Evolutionary conservation across 2,329 filamentous ascomycete genomes (phyloP).

Genomic region (Karstenula rhodostoma): DNA sequence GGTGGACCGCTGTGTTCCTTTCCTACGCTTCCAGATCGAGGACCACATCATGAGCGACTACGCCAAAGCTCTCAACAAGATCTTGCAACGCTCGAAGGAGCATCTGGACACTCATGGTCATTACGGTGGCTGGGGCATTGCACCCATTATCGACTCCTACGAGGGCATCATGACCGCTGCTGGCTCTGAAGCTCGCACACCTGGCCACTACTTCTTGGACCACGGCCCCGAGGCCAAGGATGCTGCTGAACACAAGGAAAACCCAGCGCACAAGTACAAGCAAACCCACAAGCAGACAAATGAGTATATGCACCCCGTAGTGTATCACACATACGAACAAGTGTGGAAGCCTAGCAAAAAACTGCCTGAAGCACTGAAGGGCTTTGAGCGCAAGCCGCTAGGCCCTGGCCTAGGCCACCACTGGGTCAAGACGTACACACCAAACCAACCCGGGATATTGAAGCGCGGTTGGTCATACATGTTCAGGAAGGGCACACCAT

Average conservation of each 20-base stretch:
- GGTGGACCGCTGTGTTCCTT: conserved; percentile 11
- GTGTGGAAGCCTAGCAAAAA: background rate
- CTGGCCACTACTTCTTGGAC: conserved; percentile 49
- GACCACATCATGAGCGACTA: conserved; percentile 6
- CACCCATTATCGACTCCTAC: conserved; percentile 53
- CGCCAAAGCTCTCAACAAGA: conserved; percentile 17
- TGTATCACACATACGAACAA: conserved; percentile 1
- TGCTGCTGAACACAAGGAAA: too few relatives aligned
- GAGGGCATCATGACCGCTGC: conserved; percentile 53
- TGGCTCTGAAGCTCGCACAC: conserved; percentile 52
- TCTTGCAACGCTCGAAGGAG: conserved; percentile 22
- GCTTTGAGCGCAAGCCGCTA: conserved; percentile 1
- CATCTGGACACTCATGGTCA: background rate
- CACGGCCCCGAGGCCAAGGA: conserved; percentile 22
- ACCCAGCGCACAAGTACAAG: conserved; percentile 45
- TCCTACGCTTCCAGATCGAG: conserved; percentile 16
- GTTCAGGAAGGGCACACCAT: background rate
- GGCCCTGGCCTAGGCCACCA: conserved; percentile 4
- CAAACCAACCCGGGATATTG: conserved; percentile 4
- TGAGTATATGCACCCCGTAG: conserved; percentile 59
- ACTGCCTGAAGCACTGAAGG: conserved; percentile 10
- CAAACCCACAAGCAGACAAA: conserved; percentile 54
- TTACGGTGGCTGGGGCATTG: conserved; percentile 54
- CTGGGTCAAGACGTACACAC: conserved; percentile 14
- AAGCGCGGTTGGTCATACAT: conserved; percentile 14